Evolutionary conservation across 345 rosid genomes (phyloP), one percentile per base, ranked within the genome.

Genomic region (Gossypium longicalyx): DNA sequence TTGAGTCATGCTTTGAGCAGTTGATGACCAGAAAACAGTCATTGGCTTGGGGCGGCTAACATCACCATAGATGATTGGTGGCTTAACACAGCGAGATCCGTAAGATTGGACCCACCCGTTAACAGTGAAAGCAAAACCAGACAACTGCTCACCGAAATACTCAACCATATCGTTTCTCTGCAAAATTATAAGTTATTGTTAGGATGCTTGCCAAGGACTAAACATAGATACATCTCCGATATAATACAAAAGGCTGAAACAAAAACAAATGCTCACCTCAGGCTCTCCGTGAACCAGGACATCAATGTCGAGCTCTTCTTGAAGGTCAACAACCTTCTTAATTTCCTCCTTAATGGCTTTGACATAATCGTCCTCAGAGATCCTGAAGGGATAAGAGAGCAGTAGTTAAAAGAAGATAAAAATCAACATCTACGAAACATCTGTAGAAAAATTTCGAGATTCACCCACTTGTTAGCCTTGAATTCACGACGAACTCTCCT

Each of bases 81-180:
- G 98, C 89, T 92, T 94, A 85, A 94, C 98, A 63, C 98, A 94
- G 13, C 98, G 95, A 76, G 98, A 92, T 70, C 98, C 98, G 29
- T 92, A 94, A 27, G 98, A 94, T 78, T 94, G 98, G 75, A 94
- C 98, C 98, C 98, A 94, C 10, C 98, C 98, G 27, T 92, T 94
- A 65, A 85, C 97, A 63, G 95, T 88, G 89, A 94, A 94, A 76
- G 93, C 97, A 56, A 94, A 94, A 58, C 98, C 97, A 2, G 98
- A 94, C 77, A 94, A 70, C 78, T 94, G 98, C 87, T 92, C 97
- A 57, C 98, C 98, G 41, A 92, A 94, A 92, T 94, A 94, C 84
- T 94, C 98, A 83, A 94, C 98, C 98, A 94, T 94, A 76, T 92
- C 97, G 67, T 94, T 94, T 78, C 98, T 94, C 98, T 94, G 59